Conservation (phyloP, 108 stramenopile genomes). For the Phaeodactylum tricornutum region DNA sequence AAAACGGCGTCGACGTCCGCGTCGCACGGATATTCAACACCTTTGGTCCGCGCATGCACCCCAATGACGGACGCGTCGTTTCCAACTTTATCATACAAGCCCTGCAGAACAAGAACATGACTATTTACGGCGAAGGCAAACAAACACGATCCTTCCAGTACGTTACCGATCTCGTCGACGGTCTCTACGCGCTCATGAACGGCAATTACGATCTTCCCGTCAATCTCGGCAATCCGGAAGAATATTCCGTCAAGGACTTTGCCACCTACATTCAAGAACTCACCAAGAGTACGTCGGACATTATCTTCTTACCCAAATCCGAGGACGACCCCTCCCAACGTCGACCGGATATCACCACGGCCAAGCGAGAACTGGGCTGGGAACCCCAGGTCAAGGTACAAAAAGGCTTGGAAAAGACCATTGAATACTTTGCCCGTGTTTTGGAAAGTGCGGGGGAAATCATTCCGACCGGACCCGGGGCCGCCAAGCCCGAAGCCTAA, state of each 20-base stretch:
- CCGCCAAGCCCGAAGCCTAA: constrained; percentile 38
- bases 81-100: constrained; percentile 98
- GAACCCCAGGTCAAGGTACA: constrained; percentile 76
- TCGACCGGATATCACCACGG: constrained; percentile 89
- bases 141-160: constrained; percentile 99
- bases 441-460: constrained; percentile 81
- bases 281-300: constrained; percentile 55
- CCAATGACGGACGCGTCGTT: constrained; percentile 98
- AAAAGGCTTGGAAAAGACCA: constrained; percentile 85
- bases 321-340: constrained; percentile 92
- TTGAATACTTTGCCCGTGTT: constrained; percentile 87
- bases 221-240: constrained; percentile 97
- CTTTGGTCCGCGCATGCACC: constrained; percentile 98
- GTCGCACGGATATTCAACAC: constrained; percentile 99
- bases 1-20: constrained; percentile 89
- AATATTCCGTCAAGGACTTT: constrained; percentile 91
- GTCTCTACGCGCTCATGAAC: constrained; percentile 96
- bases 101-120: constrained; percentile 89
- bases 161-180: constrained; percentile 94
- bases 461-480: constrained; percentile 78
- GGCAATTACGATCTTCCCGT: constrained; percentile 84
- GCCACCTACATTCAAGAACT: constrained; percentile 74
- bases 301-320: constrained; percentile 61
- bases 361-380: constrained; percentile 89
- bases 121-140: constrained; percentile 92